These are phyloP conservation scores for Leptomonas seymouri DNA, from an alignment of 208 protist genomes.

Conservation along the genomic window DNA sequence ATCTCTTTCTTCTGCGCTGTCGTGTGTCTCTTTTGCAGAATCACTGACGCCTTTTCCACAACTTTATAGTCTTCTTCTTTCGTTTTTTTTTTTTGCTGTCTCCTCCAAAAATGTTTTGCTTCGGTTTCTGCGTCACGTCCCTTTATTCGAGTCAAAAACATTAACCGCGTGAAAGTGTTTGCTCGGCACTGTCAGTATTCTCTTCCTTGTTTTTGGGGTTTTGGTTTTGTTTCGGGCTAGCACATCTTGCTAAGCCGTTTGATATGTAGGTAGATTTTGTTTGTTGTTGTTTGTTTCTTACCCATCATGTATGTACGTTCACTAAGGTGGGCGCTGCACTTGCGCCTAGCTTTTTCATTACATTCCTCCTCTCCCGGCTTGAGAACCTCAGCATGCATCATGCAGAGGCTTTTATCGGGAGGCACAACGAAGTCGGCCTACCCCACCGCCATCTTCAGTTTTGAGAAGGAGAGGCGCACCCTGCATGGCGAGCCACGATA, in stretches of 20 bases:
- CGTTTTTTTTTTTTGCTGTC: neutral
- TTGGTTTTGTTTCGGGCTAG: too few relatives aligned
- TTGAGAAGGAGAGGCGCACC: too few relatives aligned
- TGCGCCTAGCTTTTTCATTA: neutral
- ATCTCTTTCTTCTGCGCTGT: too few relatives aligned
- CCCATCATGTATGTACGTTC: neutral
- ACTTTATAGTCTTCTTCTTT: neutral
- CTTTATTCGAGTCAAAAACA: neutral
- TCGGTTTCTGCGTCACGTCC: neutral
- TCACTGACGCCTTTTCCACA: neutral
- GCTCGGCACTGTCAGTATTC: neutral
- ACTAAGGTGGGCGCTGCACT: neutral
- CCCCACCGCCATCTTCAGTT: too few relatives aligned
- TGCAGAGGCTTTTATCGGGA: too few relatives aligned
- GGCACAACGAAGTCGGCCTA: too few relatives aligned
- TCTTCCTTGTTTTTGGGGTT: slow-evolving; percentile 15
- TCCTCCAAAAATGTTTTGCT: too few relatives aligned
- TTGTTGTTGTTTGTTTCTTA: too few relatives aligned
- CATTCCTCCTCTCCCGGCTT: too few relatives aligned
- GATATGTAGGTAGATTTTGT: slow-evolving; percentile 2
- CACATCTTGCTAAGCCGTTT: neutral
- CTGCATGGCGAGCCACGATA: too few relatives aligned
- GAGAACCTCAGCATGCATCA: too few relatives aligned
- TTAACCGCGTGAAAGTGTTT: neutral
- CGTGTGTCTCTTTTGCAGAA: neutral